Evolutionary conservation across 331 rosid genomes (phyloP).

Genomic region (Quercus phellos): DNA sequence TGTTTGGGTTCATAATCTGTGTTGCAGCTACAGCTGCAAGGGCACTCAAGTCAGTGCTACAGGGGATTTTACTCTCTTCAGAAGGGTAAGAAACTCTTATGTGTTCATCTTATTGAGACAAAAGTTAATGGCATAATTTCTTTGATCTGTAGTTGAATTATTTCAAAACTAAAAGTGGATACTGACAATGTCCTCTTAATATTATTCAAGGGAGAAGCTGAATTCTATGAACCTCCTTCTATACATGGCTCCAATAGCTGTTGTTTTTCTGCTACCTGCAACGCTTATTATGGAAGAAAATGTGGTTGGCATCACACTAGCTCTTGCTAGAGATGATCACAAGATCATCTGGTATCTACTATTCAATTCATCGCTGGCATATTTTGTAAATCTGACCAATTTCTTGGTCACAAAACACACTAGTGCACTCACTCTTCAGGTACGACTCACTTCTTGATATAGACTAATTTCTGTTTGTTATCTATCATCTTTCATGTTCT

Average conservation of each 20-base stretch:
- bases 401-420: slow-evolving; percentile 66
- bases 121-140: background rate
- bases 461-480: background rate
- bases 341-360: slow-evolving; percentile 60
- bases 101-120: background rate
- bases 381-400: slow-evolving; percentile 58
- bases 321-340: slow-evolving; percentile 56
- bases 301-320: slow-evolving; percentile 54
- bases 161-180: background rate
- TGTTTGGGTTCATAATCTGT: slow-evolving; percentile 59
- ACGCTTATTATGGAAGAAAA: slow-evolving; percentile 58
- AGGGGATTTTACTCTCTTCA: slow-evolving; percentile 58
- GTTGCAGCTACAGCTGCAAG: slow-evolving; percentile 62
- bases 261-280: slow-evolving; percentile 64
- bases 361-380: slow-evolving; percentile 55
- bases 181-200: slow-evolving; percentile 18
- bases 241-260: slow-evolving; percentile 69
- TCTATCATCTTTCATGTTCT: background rate
- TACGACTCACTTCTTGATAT: slow-evolving; percentile 21
- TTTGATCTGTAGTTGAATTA: background rate
- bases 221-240: slow-evolving; percentile 66
- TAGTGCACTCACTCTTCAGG: slow-evolving; percentile 69
- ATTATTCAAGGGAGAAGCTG: slow-evolving; percentile 50
- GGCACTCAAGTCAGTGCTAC: slow-evolving; percentile 52
- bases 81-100: slow-evolving; percentile 42